These are phyloP conservation scores for Phalaenopsis equestris DNA, from an alignment of 106 monocot species.

Conservation along the genomic window DNA sequence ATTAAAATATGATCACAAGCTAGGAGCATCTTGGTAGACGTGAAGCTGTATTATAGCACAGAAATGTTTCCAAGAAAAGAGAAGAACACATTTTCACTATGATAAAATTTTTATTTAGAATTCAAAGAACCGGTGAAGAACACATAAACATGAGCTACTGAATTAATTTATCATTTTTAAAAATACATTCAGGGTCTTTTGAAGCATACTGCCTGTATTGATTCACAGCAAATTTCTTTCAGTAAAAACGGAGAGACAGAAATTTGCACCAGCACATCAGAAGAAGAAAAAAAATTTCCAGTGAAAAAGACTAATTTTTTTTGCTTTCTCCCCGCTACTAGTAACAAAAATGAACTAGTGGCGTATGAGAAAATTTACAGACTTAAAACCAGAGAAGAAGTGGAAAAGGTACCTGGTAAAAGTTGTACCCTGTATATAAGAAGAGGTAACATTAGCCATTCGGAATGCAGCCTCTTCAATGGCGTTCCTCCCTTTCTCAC, in stretches of 20 bases:
- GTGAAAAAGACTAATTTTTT: not conserved
- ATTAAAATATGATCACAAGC: not conserved
- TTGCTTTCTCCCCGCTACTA: not conserved
- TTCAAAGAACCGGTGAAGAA: not conserved
- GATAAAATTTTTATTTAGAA: not conserved
- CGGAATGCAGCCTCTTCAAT: not conserved
- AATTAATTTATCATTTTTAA: not conserved
- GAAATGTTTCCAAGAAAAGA: not conserved
- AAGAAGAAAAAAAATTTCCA: not conserved
- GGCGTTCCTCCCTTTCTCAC: not conserved
- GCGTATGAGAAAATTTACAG: not conserved
- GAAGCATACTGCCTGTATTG: not conserved
- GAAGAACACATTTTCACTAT: not conserved
- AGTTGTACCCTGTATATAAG: not conserved
- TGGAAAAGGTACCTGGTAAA: not conserved
- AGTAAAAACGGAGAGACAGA: not conserved
- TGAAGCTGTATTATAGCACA: not conserved
- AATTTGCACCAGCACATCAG: not conserved
- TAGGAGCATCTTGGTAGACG: not conserved
- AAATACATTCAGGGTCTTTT: not conserved
- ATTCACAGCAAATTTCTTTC: not conserved
- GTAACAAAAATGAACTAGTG: not conserved
- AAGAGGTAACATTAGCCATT: conserved; percentile 7
- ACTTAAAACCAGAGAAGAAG: not conserved
- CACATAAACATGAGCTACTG: not conserved